phyloP scores from a whole-genome alignment of 345 rosid genomes.

The Salix exigua region DNA sequence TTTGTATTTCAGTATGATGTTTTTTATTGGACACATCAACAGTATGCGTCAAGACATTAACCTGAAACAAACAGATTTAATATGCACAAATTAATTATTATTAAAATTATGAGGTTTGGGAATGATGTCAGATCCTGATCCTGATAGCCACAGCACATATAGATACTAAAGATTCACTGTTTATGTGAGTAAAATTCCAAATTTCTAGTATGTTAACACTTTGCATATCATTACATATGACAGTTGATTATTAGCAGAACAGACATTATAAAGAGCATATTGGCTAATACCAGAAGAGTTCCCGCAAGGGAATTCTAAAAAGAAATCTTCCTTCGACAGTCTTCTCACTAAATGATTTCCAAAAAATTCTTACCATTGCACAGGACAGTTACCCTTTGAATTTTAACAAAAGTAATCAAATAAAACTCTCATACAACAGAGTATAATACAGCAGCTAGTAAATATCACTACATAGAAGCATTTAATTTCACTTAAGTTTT shows the following conservation, averaged over 20 bases:
- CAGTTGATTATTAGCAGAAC: background rate
- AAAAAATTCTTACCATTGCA: background rate
- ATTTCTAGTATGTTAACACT: too few species aligned
- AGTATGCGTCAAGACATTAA: conserved; percentile 60
- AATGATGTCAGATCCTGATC: background rate
- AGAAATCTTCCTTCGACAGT: too few species aligned
- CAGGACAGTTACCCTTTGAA: too few species aligned
- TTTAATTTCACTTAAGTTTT: too few species aligned
- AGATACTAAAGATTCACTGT: background rate
- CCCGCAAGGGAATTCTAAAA: background rate
- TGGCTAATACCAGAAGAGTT: background rate
- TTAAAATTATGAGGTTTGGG: background rate
- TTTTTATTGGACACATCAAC: conserved; percentile 32
- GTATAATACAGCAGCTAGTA: too few species aligned
- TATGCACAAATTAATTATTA: background rate
- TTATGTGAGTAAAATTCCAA: too few species aligned
- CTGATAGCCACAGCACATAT: background rate
- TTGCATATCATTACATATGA: too few species aligned
- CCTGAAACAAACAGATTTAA: conserved; percentile 37
- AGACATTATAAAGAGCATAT: background rate
- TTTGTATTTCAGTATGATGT: conserved; percentile 13
- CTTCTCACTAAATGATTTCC: background rate
- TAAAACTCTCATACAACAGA: too few species aligned
- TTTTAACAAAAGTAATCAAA: too few species aligned
- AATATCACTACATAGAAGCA: too few species aligned